phyloP scores from a whole-genome alignment of 1,139 yeast genomes.

The Pichia sp. region DNA sequence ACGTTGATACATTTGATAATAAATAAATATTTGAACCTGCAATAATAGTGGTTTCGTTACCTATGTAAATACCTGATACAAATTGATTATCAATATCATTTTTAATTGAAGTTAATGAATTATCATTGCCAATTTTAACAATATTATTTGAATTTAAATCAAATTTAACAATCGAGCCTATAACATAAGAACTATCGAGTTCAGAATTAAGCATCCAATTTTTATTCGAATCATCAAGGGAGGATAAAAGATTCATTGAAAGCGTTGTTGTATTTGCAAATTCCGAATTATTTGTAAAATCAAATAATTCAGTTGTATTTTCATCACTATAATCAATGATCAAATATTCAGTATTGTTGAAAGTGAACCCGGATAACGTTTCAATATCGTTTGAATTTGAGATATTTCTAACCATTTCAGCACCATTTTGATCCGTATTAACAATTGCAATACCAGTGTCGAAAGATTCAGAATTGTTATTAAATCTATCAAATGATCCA shows the following conservation, averaged over 20 bases:
- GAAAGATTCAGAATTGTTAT: constrained; percentile 10
- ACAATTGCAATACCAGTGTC: constrained; percentile 7
- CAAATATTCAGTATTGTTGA: constrained; percentile 34
- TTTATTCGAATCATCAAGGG: constrained; percentile 19
- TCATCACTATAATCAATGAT: constrained; percentile 32
- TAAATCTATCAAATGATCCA: constrained; percentile 34
- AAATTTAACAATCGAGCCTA: constrained; percentile 29
- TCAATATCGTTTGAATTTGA: constrained; percentile 35
- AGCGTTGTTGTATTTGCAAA: constrained; percentile 20
- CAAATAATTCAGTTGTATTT: constrained; percentile 33
- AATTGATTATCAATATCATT: not conserved
- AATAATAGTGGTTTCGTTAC: constrained; percentile 43
- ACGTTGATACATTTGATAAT: constrained; percentile 3
- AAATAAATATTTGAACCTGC: constrained; percentile 38
- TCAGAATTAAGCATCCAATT: constrained; percentile 9
- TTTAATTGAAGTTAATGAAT: constrained; percentile 5
- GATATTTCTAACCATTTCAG: constrained; percentile 32
- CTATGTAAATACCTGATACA: constrained; percentile 36
- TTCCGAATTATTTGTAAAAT: constrained; percentile 34
- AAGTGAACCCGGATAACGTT: constrained; percentile 30
- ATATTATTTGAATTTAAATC: constrained; percentile 20
- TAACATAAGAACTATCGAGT: constrained; percentile 32
- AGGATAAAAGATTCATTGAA: constrained; percentile 32
- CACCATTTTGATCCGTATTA: not conserved
- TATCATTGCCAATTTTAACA: constrained; percentile 10